Evolutionary conservation across 192 early-diverging fungal genomes (phyloP).

Genomic region (Backusella parvicylindrica): DNA sequence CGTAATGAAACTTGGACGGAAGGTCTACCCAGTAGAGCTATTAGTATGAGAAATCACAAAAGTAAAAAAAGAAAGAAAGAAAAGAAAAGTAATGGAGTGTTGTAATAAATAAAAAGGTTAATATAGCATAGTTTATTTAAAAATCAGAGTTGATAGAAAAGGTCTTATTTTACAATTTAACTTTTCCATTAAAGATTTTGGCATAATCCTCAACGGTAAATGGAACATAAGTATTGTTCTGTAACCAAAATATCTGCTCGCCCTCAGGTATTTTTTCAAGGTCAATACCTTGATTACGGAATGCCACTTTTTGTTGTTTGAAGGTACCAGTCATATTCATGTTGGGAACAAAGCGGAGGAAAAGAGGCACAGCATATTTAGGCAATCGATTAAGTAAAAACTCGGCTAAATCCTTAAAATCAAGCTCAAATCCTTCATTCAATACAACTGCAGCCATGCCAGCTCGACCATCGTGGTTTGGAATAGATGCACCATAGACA

Average conservation of each 20-base stretch:
- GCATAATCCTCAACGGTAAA: slow-evolving; percentile 29
- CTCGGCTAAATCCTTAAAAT: slow-evolving; percentile 32
- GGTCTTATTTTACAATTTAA: slow-evolving; percentile 8
- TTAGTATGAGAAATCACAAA: no score
- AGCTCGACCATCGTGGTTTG: slow-evolving; percentile 58
- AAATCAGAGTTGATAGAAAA: neutral
- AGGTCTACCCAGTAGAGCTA: no score
- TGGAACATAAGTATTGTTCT: slow-evolving; percentile 35
- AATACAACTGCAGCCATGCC: slow-evolving; percentile 61
- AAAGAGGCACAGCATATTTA: slow-evolving; percentile 60
- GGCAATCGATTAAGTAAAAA: slow-evolving; percentile 42
- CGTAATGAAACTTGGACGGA: no score
- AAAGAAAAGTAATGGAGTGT: no score
- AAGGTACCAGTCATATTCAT: slow-evolving; percentile 52
- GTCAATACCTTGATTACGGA: slow-evolving; percentile 42
- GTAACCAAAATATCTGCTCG: slow-evolving; percentile 40
- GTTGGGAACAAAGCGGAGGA: slow-evolving; percentile 48
- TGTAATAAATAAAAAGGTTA: neutral
- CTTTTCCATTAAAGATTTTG: slow-evolving; percentile 14
- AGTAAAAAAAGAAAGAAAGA: no score
- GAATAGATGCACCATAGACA: slow-evolving; percentile 60
- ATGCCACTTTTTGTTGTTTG: slow-evolving; percentile 46
- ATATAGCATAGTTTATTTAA: neutral
- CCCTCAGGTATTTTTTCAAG: slow-evolving; percentile 24
- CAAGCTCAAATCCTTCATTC: slow-evolving; percentile 31